Conservation (phyloP, 129 eudicot genomes). For the Chrysanthemum seticuspe region DNA sequence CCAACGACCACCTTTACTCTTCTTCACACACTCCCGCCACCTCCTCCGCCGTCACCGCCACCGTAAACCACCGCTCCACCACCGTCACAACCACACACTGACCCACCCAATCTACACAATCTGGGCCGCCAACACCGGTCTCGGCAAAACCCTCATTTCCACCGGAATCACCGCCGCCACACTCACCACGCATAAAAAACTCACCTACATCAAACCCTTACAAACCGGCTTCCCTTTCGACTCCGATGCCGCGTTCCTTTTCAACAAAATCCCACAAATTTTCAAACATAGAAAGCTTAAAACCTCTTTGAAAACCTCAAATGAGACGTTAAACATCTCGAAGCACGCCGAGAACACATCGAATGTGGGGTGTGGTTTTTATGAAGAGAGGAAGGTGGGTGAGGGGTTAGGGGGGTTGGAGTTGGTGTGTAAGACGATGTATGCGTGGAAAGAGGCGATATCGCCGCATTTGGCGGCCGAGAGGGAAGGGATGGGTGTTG, state of each 20-base stretch:
- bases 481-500: constrained; percentile 62
- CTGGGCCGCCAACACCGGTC: constrained; percentile 91
- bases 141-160: constrained; percentile 97
- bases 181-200: constrained; percentile 35
- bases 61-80: constrained; percentile 19
- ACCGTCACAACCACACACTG: constrained; percentile 52
- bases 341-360: not conserved
- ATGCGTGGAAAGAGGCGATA: constrained; percentile 90
- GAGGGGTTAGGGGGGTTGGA: constrained; percentile 33
- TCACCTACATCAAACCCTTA: constrained; percentile 76
- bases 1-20: constrained; percentile 23
- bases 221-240: constrained; percentile 91
- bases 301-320: constrained; percentile 48
- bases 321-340: constrained; percentile 49
- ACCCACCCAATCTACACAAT: constrained; percentile 89
- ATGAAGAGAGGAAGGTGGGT: constrained; percentile 49
- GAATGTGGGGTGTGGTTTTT: constrained; percentile 35
- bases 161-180: constrained; percentile 77
- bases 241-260: constrained; percentile 78
- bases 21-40: constrained; percentile 41
- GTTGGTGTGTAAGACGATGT: constrained; percentile 80
- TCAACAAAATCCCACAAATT: constrained; percentile 48
- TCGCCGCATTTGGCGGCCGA: constrained; percentile 90
- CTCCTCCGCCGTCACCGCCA: constrained; percentile 24
- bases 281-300: constrained; percentile 30